Percentiles rank a stretch among this genome's conserved stretches.
Conservation (phyloP, 2,329 filamentous ascomycete species). For the Hypocrella siamensis region DNA sequence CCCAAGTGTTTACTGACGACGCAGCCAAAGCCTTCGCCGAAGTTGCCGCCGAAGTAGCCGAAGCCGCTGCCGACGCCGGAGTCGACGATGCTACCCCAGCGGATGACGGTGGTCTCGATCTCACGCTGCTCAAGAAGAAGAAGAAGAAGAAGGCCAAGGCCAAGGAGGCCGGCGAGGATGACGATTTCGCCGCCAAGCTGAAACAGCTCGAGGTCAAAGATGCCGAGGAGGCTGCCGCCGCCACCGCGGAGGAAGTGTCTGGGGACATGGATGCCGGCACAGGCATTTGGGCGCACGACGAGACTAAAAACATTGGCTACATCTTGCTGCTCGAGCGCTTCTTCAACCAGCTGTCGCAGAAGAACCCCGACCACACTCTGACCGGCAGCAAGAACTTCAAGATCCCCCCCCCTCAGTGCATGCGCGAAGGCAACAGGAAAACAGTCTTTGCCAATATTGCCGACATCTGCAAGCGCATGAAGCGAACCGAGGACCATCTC, state of each 20-base stretch:
- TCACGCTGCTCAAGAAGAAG: conserved; percentile 69
- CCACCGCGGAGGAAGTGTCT: conserved; percentile 34
- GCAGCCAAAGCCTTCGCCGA: conserved; percentile 26
- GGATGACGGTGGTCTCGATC: conserved; percentile 37
- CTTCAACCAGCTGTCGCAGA: conserved; percentile 85
- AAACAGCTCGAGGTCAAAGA: conserved; percentile 51
- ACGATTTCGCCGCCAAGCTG: conserved; percentile 44
- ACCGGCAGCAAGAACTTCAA: conserved; percentile 92
- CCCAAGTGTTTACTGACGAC: conserved; percentile 37
- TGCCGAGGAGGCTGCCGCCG: conserved; percentile 38
- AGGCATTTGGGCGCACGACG: conserved; percentile 78
- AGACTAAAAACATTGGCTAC: conserved; percentile 67
- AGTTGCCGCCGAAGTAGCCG: conserved; percentile 26
- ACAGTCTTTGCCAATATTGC: conserved; percentile 98
- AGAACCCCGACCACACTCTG: conserved; percentile 89
- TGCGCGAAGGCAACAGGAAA: conserved; percentile 99
- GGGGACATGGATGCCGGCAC: conserved; percentile 80
- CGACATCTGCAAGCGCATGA: conserved; percentile 99
- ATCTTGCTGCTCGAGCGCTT: conserved; percentile 76
- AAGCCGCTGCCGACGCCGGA: conserved; percentile 24
- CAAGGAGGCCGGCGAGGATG: conserved; percentile 46
- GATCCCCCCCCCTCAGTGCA: conserved; percentile 95
- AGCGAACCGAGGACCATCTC: conserved; percentile 94
- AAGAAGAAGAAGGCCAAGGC: conserved; percentile 63
- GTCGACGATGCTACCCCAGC: conserved; percentile 28